Evolutionary conservation across 345 rosid genomes (phyloP), one percentile per base, ranked within the genome.

Genomic region (Eucalyptus pauciflora): DNA sequence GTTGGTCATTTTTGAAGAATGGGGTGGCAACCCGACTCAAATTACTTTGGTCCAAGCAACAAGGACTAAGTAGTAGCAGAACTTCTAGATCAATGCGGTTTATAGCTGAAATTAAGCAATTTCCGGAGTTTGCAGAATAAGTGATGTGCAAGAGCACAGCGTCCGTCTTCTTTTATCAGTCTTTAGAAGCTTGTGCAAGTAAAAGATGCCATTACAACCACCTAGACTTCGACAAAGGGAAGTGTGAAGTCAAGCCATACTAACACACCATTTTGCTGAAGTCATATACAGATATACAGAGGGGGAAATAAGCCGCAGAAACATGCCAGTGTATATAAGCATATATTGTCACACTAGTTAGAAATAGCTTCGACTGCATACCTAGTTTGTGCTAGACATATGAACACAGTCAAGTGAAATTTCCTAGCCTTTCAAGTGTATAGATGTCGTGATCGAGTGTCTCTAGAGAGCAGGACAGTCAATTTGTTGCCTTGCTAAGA

Each of bases 21-120:
- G 89, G 94, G 99, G 99, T 67, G 99, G 99, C 87, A 96, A 97
- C 88, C 97, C 99, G 3, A 90, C 88, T 87, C 94, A 96, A 52
- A 95, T 95, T 89, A 89, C 97, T 71, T 86, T 98, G 87, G 97
- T 94, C 83, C 83, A 18, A 37, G 83, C 83, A 17, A 94, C 94
- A 91, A 91, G 99, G 91, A 64, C 85, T 48, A 60, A 62, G 2
- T n/a, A 89, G 86, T 10, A 4, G 25, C 31, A 76, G 83, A 76
- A 37, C 43, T 17, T 31, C 43, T 33, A 86, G 48, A 31, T 45
- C 46, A n/a, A 37, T 76, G 83, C 48, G 1, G 87, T 86, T 86
- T 43, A 52, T 12, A 52, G 87, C 87, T 50, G 64, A 54, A 86
- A 13, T 52, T 27, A 54, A 86, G 67, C 87, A 22, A 86, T 24